Conservation (phyloP, 2,329 filamentous ascomycete genomes). For the Alternaria sp. region DNA sequence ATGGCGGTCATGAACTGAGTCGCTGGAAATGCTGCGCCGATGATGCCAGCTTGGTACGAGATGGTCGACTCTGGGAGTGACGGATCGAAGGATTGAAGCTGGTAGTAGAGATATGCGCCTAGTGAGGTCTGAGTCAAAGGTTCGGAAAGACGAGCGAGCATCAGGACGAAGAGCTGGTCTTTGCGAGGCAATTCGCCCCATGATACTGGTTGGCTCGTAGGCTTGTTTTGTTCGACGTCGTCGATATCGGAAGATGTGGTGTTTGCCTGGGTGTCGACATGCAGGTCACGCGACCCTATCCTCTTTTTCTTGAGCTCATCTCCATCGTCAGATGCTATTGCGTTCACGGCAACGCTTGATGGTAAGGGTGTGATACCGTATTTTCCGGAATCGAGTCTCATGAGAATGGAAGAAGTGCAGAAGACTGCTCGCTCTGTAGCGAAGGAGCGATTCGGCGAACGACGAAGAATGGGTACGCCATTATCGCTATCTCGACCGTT, state of each 20-base stretch:
- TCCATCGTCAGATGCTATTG: background rate
- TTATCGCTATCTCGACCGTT: background rate
- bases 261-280: constrained; percentile 30
- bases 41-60: constrained; percentile 75
- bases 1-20: constrained; percentile 84
- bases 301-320: background rate
- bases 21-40: constrained; percentile 80
- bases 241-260: constrained; percentile 23
- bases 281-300: constrained; percentile 16
- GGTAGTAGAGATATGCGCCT: constrained; percentile 81
- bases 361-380: background rate
- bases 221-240: constrained; percentile 30
- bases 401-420: background rate
- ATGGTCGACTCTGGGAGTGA: constrained; percentile 67
- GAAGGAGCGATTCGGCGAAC: background rate
- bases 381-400: background rate
- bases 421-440: background rate
- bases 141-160: constrained; percentile 79
- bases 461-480: background rate
- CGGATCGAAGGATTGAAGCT: constrained; percentile 78
- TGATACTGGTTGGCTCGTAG: constrained; percentile 58
- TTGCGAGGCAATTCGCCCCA: constrained; percentile 80
- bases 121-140: constrained; percentile 74
- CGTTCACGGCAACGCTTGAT: background rate
- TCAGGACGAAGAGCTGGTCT: constrained; percentile 77